Percentiles rank a stretch among this genome's conserved stretches.
Conservation (phyloP, 306 rosid species). For the Argentina anserina region DNA sequence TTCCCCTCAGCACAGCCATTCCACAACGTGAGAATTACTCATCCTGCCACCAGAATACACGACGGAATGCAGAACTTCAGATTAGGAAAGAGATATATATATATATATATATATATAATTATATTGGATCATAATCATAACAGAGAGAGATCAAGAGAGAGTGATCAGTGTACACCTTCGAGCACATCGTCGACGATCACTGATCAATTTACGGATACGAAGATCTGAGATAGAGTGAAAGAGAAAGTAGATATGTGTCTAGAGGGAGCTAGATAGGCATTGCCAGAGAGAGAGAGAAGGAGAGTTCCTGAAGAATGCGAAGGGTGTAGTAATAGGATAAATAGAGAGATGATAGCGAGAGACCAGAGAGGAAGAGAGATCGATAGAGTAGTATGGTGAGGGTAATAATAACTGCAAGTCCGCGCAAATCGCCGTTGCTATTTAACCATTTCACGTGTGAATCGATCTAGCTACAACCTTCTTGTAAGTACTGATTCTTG, state of each 20-base stretch:
- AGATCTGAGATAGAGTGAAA: background rate
- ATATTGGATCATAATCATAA: background rate
- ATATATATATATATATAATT: background rate
- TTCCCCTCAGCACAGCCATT: constrained; percentile 14
- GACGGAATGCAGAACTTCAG: background rate
- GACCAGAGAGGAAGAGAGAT: constrained; percentile 13
- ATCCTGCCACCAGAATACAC: background rate
- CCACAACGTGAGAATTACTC: background rate
- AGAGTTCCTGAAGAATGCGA: background rate
- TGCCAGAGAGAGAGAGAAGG: background rate
- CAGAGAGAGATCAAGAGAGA: too few relatives aligned
- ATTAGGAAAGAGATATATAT: background rate
- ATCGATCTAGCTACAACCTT: background rate
- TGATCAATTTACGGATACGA: background rate
- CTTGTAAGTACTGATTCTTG: background rate
- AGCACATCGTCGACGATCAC: background rate
- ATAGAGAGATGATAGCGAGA: background rate
- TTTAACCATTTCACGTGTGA: constrained; percentile 58
- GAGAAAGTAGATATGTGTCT: background rate
- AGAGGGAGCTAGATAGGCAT: background rate
- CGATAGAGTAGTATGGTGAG: constrained; percentile 26
- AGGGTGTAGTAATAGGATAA: background rate
- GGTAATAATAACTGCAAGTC: constrained; percentile 36
- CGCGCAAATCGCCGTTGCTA: constrained; percentile 60
- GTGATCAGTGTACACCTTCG: too few relatives aligned